These are phyloP conservation scores for Nakazawaea sp. DNA, from an alignment of 805 yeast species.

Conservation along the genomic window DNA sequence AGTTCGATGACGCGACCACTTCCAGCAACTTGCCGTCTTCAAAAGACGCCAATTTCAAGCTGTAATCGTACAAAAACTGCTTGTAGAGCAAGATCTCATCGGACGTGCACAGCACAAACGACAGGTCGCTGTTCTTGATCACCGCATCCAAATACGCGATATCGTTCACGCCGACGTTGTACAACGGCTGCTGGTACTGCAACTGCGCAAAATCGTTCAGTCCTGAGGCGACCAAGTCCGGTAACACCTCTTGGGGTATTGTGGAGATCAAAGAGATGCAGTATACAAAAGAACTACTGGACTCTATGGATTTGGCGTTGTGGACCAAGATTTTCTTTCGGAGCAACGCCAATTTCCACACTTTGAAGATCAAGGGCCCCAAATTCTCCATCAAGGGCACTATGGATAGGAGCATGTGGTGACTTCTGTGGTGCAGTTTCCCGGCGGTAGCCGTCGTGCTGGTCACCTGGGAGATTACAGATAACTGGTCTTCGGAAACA, in stretches of 20 bases:
- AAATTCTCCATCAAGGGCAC: conserved; percentile 38
- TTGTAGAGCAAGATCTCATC: conserved; percentile 61
- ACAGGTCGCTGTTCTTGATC: conserved; percentile 16
- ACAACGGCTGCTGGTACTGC: conserved; percentile 42
- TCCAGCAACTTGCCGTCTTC: not conserved
- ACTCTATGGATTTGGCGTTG: conserved; percentile 27
- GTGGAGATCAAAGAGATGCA: conserved; percentile 54
- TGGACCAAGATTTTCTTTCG: conserved; percentile 49
- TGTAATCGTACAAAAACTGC: conserved; percentile 40
- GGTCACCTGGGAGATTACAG: not conserved
- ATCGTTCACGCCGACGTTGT: conserved; percentile 58
- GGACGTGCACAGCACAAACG: conserved; percentile 56
- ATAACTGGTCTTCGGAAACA: not conserved
- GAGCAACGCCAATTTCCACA: conserved; percentile 58
- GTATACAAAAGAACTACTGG: conserved; percentile 45
- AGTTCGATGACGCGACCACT: not conserved
- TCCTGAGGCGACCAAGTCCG: conserved; percentile 22
- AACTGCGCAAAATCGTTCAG: conserved; percentile 15
- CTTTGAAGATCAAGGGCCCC: conserved; percentile 60
- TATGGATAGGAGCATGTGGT: conserved; percentile 41
- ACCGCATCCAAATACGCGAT: conserved; percentile 26
- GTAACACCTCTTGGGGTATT: conserved; percentile 49
- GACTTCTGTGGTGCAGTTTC: not conserved
- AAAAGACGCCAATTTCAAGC: conserved; percentile 19
- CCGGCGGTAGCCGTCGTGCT: conserved; percentile 1